Percentiles rank a stretch among this genome's conserved stretches.
These are phyloP conservation scores for Boletus coffeatus DNA, from an alignment of 1,284 basidiomycete species.

Conservation along the genomic window DNA sequence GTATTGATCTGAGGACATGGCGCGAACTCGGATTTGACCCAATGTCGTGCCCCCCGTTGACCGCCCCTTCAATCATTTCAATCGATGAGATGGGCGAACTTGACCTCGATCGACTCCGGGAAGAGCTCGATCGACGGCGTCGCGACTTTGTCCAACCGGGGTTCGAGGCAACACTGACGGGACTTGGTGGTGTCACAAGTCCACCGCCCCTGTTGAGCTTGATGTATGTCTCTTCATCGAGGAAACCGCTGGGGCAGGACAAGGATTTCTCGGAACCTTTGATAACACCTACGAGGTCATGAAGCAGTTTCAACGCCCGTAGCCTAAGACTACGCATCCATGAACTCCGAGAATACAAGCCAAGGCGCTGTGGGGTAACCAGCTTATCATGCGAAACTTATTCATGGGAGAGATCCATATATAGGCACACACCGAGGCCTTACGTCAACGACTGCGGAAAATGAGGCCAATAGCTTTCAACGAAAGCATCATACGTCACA, in stretches of 20 bases:
- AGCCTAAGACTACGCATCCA: slow-evolving; percentile 39
- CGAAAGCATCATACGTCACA: slow-evolving; percentile 50
- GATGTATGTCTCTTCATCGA: slow-evolving; percentile 40
- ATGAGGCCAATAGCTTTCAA: slow-evolving; percentile 56
- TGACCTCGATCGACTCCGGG: slow-evolving; percentile 28
- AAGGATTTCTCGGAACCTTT: slow-evolving; percentile 57
- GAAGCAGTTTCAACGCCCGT: neutral
- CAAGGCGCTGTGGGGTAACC: slow-evolving; percentile 42
- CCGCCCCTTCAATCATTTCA: slow-evolving; percentile 29
- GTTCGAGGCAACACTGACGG: slow-evolving; percentile 60
- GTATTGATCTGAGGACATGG: slow-evolving; percentile 26
- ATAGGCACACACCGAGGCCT: slow-evolving; percentile 41
- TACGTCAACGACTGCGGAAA: slow-evolving; percentile 53
- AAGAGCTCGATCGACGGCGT: slow-evolving; percentile 31
- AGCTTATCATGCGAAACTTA: neutral
- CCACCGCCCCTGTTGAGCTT: slow-evolving; percentile 39
- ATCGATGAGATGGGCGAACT: slow-evolving; percentile 33
- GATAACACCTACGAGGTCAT: slow-evolving; percentile 47
- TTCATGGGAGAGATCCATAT: neutral
- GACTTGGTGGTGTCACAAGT: slow-evolving; percentile 68
- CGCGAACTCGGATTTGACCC: slow-evolving; percentile 21
- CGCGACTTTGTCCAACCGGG: slow-evolving; percentile 36
- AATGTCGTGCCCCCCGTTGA: slow-evolving; percentile 19
- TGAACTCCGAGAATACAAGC: slow-evolving; percentile 63
- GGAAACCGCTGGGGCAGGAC: slow-evolving; percentile 29